Percentiles rank a stretch among this genome's conserved stretches.
Conservation (phyloP, 345 rosid species). For the Kandelia obovata region DNA sequence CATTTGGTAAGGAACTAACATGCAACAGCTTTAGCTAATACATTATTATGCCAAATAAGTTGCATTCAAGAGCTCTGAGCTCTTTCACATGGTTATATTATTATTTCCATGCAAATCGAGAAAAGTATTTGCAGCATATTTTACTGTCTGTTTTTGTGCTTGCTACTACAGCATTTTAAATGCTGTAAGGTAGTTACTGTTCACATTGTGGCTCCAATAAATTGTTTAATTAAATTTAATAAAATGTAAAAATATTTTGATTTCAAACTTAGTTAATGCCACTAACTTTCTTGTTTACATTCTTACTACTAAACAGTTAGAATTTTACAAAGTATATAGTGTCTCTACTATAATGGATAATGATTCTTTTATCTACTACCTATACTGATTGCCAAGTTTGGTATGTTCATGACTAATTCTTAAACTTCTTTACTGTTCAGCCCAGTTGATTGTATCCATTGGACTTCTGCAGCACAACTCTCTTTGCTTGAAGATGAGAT, state of each 20-base stretch:
- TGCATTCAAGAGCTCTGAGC: too few species aligned
- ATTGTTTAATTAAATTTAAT: not conserved
- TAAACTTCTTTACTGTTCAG: constrained; percentile 37
- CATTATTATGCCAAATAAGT: too few species aligned
- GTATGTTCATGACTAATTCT: not conserved
- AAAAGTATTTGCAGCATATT: not conserved
- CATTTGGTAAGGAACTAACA: too few species aligned
- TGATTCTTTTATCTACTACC: too few species aligned
- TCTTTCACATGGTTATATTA: not conserved
- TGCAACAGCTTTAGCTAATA: too few species aligned
- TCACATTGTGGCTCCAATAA: not conserved
- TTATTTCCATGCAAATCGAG: not conserved
- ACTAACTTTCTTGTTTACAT: not conserved
- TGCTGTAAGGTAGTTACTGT: not conserved
- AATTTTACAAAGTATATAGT: too few species aligned
- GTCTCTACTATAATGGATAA: too few species aligned
- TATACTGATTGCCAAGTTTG: not conserved
- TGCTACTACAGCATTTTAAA: not conserved
- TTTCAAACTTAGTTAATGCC: not conserved
- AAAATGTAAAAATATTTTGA: not conserved
- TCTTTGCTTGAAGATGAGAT: constrained; percentile 97
- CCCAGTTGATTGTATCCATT: constrained; percentile 95
- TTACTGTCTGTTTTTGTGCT: not conserved
- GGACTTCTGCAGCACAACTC: constrained; percentile 88
- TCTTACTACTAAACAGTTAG: too few species aligned